These are phyloP conservation scores for Fraxinus sp. DNA, from an alignment of 305 asterid species.

Conservation along the genomic window DNA sequence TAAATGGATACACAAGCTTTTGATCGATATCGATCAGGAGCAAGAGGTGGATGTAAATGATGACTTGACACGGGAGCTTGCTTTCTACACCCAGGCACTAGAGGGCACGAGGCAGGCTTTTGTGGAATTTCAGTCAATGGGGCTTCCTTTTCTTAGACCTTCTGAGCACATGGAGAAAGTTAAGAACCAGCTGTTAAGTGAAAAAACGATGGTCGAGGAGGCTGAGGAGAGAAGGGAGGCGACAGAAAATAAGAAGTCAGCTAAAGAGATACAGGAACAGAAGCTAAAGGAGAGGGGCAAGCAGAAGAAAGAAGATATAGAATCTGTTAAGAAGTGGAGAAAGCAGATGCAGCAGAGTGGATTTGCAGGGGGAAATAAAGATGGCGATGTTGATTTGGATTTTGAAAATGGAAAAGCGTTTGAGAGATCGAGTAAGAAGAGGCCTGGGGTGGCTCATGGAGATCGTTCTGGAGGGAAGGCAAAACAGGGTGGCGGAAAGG, in stretches of 20 bases:
- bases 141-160: slow-evolving; percentile 66
- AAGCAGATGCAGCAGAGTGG: slow-evolving; percentile 75
- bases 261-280: slow-evolving; percentile 75
- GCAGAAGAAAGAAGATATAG: slow-evolving; percentile 84
- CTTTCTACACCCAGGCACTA: slow-evolving; percentile 77
- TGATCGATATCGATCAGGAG: slow-evolving; percentile 47
- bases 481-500: slow-evolving; percentile 36
- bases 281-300: slow-evolving; percentile 70
- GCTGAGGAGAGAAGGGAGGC: slow-evolving; percentile 80
- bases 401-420: slow-evolving; percentile 71
- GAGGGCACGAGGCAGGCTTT: slow-evolving; percentile 66
- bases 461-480: slow-evolving; percentile 79
- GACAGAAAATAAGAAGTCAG: slow-evolving; percentile 72
- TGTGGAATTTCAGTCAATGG: slow-evolving; percentile 46
- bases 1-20: slow-evolving; percentile 75
- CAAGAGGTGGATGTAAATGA: slow-evolving; percentile 73
- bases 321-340: slow-evolving; percentile 88
- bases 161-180: slow-evolving; percentile 85
- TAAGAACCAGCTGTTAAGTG: slow-evolving; percentile 67
- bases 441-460: slow-evolving; percentile 72
- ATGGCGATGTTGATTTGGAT: slow-evolving; percentile 47
- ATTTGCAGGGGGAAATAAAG: slow-evolving; percentile 44
- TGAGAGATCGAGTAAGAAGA: slow-evolving; percentile 57
- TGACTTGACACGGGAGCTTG: slow-evolving; percentile 65
- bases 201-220: slow-evolving; percentile 68